Percentiles rank a stretch among this genome's conserved stretches.
phyloP scores from a whole-genome alignment of 2,329 filamentous ascomycete species.

The Claviceps capensis region DNA sequence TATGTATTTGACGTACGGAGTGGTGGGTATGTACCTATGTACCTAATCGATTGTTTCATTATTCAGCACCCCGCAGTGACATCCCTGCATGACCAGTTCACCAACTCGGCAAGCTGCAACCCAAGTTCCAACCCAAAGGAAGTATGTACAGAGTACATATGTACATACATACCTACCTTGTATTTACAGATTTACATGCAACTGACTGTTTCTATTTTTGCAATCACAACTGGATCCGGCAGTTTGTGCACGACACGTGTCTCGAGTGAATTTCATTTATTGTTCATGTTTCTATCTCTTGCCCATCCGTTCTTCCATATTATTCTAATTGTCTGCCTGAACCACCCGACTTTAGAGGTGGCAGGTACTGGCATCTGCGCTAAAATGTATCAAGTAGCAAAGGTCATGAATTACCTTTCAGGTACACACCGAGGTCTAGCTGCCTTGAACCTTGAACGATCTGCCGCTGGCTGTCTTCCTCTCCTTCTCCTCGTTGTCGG shows the following conservation, averaged over 20 bases:
- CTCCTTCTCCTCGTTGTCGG: slow-evolving; percentile 93
- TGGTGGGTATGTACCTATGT: not conserved
- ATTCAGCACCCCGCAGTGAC: not conserved
- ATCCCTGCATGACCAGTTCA: not conserved
- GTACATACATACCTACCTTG: too few species aligned
- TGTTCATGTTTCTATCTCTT: not conserved
- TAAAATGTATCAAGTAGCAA: not conserved
- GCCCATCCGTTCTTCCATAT: not conserved
- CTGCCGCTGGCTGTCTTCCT: slow-evolving; percentile 94
- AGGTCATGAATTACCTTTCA: not conserved
- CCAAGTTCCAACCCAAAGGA: not conserved
- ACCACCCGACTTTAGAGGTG: not conserved
- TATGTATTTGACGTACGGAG: too few species aligned
- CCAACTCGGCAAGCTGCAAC: too few species aligned
- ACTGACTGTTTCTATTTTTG: too few species aligned
- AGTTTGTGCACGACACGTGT: too few species aligned
- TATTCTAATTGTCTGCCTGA: not conserved
- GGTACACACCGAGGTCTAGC: slow-evolving; percentile 7
- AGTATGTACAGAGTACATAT: not conserved
- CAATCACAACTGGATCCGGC: too few species aligned
- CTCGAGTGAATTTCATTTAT: too few species aligned
- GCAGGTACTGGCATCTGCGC: not conserved
- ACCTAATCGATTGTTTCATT: not conserved
- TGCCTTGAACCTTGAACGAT: slow-evolving; percentile 57
- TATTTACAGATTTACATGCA: too few species aligned